Base-by-base conservation (phyloP, 768 basidiomycete genomes). In the Phylloporus rhodoxanthus region DNA sequence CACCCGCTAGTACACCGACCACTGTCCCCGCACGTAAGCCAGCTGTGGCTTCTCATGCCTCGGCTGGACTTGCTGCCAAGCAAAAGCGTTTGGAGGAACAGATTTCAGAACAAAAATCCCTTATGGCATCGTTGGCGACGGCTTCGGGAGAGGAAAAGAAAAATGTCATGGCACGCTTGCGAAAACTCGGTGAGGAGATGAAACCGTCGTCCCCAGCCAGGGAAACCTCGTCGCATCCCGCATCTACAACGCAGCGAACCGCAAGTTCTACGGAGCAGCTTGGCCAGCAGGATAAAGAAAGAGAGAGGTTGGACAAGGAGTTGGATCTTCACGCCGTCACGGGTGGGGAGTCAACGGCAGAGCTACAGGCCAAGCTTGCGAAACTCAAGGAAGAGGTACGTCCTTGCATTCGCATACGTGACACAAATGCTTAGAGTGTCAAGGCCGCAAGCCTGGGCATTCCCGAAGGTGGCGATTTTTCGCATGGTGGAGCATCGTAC, bases 71-170 rank as follows among this genome's bases (percentile, higher is more conserved):
- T 28, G 87, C 85, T 2, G 81, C 78, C 4, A 87, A 87, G 64
- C 86, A 88, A 60, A 80, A 84, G 52, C 72, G 84, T 33, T 68
- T 91, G 19, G 87, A 91, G 56, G 79, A 85, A 63, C 86, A 87
- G 59, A 91, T 96, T 51, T 76, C 82, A 0, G 90, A 94, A 68
- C 94, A 95, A 69, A 95, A 93, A 66, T 73, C 80, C 1, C 72
- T 97, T 49, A 86, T 96, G 82, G 76, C 75, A 7, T 78, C 80
- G 29, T 68, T 95, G 13, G 68, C 73, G 21, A 77, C 78, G 5
- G 82, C 85, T 8, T 75, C 81, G 9, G 60, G 75, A 0, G 80
- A 85, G 47, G 86, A 87, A 70, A 94, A 88, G 72, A 85, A 89
- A 68, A 73, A 72, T 34, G 83, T 95, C 43, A 83, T 93, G 80